Conservation (phyloP, 352 stramenopile species). For the Phytophthora quininea region DNA sequence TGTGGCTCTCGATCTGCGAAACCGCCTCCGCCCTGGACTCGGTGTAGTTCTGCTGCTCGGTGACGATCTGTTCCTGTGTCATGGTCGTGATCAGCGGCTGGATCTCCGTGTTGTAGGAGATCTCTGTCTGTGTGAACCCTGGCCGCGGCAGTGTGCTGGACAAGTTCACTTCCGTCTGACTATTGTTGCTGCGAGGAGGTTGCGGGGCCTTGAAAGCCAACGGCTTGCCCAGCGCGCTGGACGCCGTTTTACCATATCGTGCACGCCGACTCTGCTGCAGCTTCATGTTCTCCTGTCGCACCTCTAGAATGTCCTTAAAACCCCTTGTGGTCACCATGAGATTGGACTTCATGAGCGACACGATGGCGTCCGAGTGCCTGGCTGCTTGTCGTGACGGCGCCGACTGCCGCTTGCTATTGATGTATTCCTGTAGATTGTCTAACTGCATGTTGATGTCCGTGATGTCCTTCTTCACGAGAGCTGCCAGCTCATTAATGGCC, state of each 20-base stretch:
- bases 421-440: slow-evolving; percentile 84
- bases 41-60: slow-evolving; percentile 81
- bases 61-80: slow-evolving; percentile 77
- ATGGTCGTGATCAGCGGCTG: slow-evolving; percentile 76
- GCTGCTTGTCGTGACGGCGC: slow-evolving; percentile 70
- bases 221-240: slow-evolving; percentile 74
- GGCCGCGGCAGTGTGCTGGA: slow-evolving; percentile 65
- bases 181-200: slow-evolving; percentile 33
- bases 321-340: slow-evolving; percentile 78
- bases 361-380: slow-evolving; percentile 83
- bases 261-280: slow-evolving; percentile 81
- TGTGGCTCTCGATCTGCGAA: slow-evolving; percentile 87
- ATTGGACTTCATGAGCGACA: slow-evolving; percentile 87
- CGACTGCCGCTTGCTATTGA: slow-evolving; percentile 66
- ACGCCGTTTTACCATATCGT: slow-evolving; percentile 78
- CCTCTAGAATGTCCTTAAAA: slow-evolving; percentile 88
- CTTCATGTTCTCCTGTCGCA: slow-evolving; percentile 88
- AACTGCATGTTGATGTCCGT: slow-evolving; percentile 87
- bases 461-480: slow-evolving; percentile 88
- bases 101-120: slow-evolving; percentile 46
- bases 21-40: slow-evolving; percentile 77
- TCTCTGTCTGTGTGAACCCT: slow-evolving; percentile 19
- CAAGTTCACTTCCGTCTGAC: slow-evolving; percentile 48
- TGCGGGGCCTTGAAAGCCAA: slow-evolving; percentile 68
- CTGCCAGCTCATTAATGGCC: slow-evolving; percentile 83